A percentile compares a stretch with the other conserved stretches of the same genome.
Evolutionary conservation across 257 asterid genomes (phyloP).

Genomic region (Nicotiana tabacum): DNA sequence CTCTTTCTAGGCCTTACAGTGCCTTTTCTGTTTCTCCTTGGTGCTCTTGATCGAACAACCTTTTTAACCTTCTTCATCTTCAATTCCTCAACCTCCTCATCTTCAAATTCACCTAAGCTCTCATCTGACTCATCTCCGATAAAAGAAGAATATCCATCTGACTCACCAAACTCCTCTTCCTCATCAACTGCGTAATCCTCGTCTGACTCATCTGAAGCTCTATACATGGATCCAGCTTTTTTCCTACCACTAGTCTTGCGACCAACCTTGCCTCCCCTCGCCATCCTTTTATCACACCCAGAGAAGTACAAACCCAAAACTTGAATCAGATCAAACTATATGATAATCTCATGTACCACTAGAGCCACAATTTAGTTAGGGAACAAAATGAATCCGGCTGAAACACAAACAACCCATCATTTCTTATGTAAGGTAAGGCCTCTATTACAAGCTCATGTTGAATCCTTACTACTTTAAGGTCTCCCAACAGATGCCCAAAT

Average conservation of each 20-base stretch:
- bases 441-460: not conserved
- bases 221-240: conserved; percentile 10
- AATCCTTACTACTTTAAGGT: not conserved
- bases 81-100: conserved; percentile 30
- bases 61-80: conserved; percentile 42
- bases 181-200: conserved; percentile 55
- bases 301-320: conserved; percentile 12
- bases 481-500: not conserved
- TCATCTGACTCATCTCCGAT: conserved; percentile 70
- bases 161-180: conserved; percentile 50
- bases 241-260: conserved; percentile 5
- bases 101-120: conserved; percentile 42
- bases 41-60: conserved; percentile 27
- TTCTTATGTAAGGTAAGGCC: not conserved
- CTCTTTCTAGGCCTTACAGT: conserved; percentile 23
- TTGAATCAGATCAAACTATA: conserved; percentile 14
- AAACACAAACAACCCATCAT: conserved; percentile 1
- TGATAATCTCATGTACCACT: not conserved
- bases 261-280: conserved; percentile 11
- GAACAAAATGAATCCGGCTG: not conserved
- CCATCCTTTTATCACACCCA: conserved; percentile 36
- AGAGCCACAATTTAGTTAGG: not conserved
- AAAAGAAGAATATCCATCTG: conserved; percentile 69
- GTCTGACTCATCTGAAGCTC: conserved; percentile 12
- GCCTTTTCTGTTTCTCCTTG: conserved; percentile 36